Conservation (phyloP, 257 asterid species). For the Craterostigma plantagineum region DNA sequence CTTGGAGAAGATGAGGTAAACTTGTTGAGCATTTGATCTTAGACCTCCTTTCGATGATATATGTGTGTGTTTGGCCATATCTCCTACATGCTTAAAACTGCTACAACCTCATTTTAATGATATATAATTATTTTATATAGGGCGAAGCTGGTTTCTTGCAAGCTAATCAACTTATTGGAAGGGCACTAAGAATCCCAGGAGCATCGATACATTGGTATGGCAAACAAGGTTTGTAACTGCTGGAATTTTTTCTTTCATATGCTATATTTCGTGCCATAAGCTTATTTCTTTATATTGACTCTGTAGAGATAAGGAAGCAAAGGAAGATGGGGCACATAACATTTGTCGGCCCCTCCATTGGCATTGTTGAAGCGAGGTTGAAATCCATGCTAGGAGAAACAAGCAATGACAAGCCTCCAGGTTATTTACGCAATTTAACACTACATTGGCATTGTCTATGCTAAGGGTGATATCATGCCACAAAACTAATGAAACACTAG, state of each 20-base stretch:
- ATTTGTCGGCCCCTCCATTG: conserved; percentile 70
- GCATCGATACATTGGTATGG: conserved; percentile 96
- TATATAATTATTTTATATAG: conserved; percentile 18
- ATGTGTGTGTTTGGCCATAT: too few relatives aligned
- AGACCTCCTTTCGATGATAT: too few relatives aligned
- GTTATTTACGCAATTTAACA: too few relatives aligned
- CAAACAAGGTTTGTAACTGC: conserved; percentile 67
- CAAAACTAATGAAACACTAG: too few relatives aligned
- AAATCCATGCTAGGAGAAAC: conserved; percentile 41
- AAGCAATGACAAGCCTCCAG: conserved; percentile 20
- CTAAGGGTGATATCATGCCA: too few relatives aligned
- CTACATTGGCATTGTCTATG: too few relatives aligned
- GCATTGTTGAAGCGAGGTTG: conserved; percentile 55
- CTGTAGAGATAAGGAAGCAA: conserved; percentile 78
- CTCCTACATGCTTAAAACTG: conserved; percentile 3
- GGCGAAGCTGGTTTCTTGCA: conserved; percentile 68
- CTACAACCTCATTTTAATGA: not conserved
- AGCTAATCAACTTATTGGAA: conserved; percentile 55
- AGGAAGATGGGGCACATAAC: conserved; percentile 98
- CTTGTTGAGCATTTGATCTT: too few relatives aligned
- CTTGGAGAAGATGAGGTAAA: conserved; percentile 91
- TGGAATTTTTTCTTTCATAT: conserved; percentile 4
- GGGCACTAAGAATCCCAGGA: conserved; percentile 62
- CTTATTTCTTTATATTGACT: conserved; percentile 8
- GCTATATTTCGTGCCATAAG: not conserved